These are phyloP conservation scores for Dryas drummondii DNA, from an alignment of 306 rosid species.

Conservation along the genomic window DNA sequence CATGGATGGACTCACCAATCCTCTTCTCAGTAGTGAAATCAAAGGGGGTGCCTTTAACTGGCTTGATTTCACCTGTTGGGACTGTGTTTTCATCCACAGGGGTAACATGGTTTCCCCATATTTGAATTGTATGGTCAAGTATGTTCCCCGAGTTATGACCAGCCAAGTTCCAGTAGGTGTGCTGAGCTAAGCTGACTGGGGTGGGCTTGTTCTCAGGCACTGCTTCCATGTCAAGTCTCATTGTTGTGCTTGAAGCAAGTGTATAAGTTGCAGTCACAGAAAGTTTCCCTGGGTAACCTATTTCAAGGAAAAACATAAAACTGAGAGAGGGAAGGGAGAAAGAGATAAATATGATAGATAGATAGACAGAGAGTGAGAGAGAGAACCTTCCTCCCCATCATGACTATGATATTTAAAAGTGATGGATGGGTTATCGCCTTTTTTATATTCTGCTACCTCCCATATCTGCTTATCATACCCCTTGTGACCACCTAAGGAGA, in stretches of 20 bases:
- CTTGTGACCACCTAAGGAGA: conserved; percentile 63
- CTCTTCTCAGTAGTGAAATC: conserved; percentile 76
- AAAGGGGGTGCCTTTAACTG: conserved; percentile 73
- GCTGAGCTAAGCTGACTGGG: conserved; percentile 79
- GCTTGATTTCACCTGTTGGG: conserved; percentile 80
- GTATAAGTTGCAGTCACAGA: conserved; percentile 74
- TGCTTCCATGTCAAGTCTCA: conserved; percentile 97
- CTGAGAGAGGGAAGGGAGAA: background rate
- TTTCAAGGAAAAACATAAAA: conserved; percentile 18
- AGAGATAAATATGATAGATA: background rate
- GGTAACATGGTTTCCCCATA: conserved; percentile 66
- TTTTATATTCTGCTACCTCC: conserved; percentile 65
- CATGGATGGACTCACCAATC: conserved; percentile 59
- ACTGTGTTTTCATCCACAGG: conserved; percentile 65
- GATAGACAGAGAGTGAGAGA: conserved; percentile 1
- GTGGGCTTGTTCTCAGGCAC: conserved; percentile 80
- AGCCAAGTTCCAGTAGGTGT: conserved; percentile 90
- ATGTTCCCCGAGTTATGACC: conserved; percentile 75
- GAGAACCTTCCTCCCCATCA: conserved; percentile 89
- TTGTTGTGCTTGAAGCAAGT: conserved; percentile 66
- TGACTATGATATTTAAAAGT: conserved; percentile 72
- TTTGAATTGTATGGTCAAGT: conserved; percentile 71
- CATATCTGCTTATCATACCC: conserved; percentile 90
- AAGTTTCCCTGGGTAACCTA: conserved; percentile 84
- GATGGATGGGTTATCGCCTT: conserved; percentile 63